Base-by-base conservation (phyloP, 1,139 yeast genomes). In the Diutina sp. region DNA sequence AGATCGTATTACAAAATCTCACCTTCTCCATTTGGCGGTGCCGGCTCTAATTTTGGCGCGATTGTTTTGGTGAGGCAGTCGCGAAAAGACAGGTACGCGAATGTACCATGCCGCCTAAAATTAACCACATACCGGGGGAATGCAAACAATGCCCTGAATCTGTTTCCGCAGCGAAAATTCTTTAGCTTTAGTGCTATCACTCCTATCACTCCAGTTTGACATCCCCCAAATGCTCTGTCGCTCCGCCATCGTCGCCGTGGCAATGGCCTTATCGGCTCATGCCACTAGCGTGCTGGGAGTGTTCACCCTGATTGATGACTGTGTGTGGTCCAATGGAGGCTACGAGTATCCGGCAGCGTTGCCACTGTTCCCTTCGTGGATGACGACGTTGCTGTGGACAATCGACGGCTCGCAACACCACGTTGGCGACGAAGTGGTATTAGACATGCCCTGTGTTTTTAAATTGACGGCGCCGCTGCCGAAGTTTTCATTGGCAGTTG, bases 391-490 rank as follows among this genome's bases (percentile, higher is more conserved):
- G n/a, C 57, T 58, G 3, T 72, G 74, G 74, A 45, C 55, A 1
- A 60, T 72, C 8, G 55, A 58, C 12, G 68, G 67, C n/a, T 32
- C 63, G 6, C 56, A 60, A 0, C 63, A 65, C 2, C 45, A 56
- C 1, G 58, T 72, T 0, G 73, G 73, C 16, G 75, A 72, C 58
- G 70, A 74, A 7, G 71, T 72, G 61, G 61, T 67, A 0, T 66
- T 72, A 55, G 57, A 56, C 21, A 59, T 72, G 61, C 73, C 73
- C 4, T 65, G 71, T 62, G 74, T 68, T 3, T 71, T 64, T 58
- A 69, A 68, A 57, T 69, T 70, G 55, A 32, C 61, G 6, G 46
- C 62, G 21, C 6, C 58, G 6, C 46, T 63, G 3, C 55, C 69
- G 4, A 52, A 58, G 21, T 64, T 71, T 51, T 50, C 54, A 7